Base-by-base conservation (phyloP, 2,329 filamentous ascomycete species). In the Chaetomium globosum region DNA sequence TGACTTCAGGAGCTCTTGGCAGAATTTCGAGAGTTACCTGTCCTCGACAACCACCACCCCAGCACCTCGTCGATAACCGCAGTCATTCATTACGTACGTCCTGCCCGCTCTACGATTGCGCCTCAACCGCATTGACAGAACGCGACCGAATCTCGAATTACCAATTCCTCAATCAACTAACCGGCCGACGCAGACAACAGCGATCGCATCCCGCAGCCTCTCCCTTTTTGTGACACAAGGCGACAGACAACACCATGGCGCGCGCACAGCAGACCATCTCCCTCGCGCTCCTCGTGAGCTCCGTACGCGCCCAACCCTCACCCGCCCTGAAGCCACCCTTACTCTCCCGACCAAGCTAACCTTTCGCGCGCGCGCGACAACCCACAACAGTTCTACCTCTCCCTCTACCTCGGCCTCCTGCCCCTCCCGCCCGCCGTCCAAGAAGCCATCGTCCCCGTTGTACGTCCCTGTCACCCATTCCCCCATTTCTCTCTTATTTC, bases 251-350 rank as follows among this genome's bases (percentile, higher is more conserved):
- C 80, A 88, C 71, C 70, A 98, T 98, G 95, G 97, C 95, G 71
- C 92, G 93, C 80, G 95, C 95, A 26, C 89, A 92, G 78, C 93
- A 98, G 80, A 94, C 92, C 70, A 89, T 97, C 76, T 96, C 93
- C 68, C 84, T 97, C 74, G 89, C 88, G 74, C 87, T 97, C 74
- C 85, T 97, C 72, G 85, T 95, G 79, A 92, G 91, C 73, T 96
- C 93, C 46, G 93, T 97, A 89, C 73, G 87, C 28, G 13, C 33
- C 7, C 3, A 21, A 19, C 16, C 16, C 19, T 10, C 2, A 12
- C 1, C 6, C 16, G 16, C 39, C 16, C 39, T n/a, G n/a, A n/a
- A 19, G 6, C 39, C 6, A 43, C 2, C 39, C 1, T 2, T n/a
- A 4, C 4, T 2, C 2, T 7, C 3, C 12, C 1, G 3, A 31